Evolutionary conservation across 2,329 filamentous ascomycete genomes (phyloP).

Genomic region (Fusarium sp.): DNA sequence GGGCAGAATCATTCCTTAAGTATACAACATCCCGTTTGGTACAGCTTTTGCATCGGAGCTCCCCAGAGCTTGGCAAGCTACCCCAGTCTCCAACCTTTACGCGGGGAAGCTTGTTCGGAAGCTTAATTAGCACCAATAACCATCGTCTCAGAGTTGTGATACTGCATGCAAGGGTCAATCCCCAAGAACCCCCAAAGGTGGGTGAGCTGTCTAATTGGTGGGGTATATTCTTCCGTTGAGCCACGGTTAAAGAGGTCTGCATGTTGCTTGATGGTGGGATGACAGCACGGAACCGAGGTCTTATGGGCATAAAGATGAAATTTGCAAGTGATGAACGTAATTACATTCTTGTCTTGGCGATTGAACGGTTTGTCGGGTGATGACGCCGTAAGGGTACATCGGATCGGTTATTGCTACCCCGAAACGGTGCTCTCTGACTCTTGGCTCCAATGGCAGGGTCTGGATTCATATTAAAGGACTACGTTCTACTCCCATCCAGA

Average conservation of each 20-base stretch:
- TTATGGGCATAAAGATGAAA: background rate
- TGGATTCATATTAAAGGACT: background rate
- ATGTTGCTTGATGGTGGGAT: background rate
- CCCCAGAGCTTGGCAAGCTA: slow-evolving; percentile 10
- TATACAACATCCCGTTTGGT: background rate
- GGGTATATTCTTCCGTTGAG: background rate
- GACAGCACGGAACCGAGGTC: background rate
- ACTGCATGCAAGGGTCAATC: background rate
- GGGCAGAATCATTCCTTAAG: slow-evolving; percentile 4
- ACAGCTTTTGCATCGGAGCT: background rate
- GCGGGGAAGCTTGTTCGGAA: slow-evolving; percentile 34
- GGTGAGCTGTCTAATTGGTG: background rate
- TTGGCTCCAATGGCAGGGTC: background rate
- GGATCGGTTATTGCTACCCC: background rate
- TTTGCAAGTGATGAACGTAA: background rate
- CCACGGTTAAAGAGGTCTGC: background rate
- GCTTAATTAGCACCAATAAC: slow-evolving; percentile 38
- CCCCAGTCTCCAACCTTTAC: background rate
- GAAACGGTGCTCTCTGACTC: background rate
- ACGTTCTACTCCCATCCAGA: background rate
- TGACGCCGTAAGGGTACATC: background rate
- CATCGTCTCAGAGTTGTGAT: background rate
- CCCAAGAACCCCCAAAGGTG: slow-evolving; percentile 1
- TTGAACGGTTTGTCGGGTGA: background rate
- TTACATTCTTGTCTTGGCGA: background rate